Evolutionary conservation across 2,329 filamentous ascomycete genomes (phyloP).

Genomic region (Torrubiellomyces zombiae): DNA sequence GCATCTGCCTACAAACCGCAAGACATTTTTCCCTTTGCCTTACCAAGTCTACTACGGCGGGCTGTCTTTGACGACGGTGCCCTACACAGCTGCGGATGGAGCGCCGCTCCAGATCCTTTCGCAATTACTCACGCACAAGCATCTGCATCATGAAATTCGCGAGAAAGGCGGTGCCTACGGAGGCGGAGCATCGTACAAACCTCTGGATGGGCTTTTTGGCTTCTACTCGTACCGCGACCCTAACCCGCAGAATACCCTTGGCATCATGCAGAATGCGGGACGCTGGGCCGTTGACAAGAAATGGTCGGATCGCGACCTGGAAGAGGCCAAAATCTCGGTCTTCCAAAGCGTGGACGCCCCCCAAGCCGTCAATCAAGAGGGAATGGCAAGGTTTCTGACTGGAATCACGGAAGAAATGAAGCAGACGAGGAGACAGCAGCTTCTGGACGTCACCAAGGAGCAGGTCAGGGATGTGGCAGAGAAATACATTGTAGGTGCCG

Average conservation of each 20-base stretch:
- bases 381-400: constrained; percentile 69
- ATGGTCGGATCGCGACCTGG: constrained; percentile 73
- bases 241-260: constrained; percentile 76
- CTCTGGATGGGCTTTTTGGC: constrained; percentile 71
- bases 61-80: constrained; percentile 64
- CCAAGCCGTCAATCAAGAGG: constrained; percentile 70
- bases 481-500: constrained; percentile 56
- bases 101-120: constrained; percentile 77
- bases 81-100: constrained; percentile 59
- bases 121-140: constrained; percentile 87
- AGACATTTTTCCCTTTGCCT: constrained; percentile 82
- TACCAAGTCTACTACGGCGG: constrained; percentile 96
- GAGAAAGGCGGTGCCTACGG: constrained; percentile 97
- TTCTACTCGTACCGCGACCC: constrained; percentile 97
- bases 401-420: constrained; percentile 82
- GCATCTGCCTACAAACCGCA: constrained; percentile 34
- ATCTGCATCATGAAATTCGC: constrained; percentile 90
- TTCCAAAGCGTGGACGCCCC: constrained; percentile 90
- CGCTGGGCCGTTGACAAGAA: constrained; percentile 64
- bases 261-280: constrained; percentile 70
- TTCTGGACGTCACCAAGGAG: constrained; percentile 70
- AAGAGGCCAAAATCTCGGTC: constrained; percentile 88
- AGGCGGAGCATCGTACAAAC: constrained; percentile 68
- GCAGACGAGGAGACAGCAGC: constrained; percentile 63
- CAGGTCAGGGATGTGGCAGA: constrained; percentile 72